phyloP scores from a whole-genome alignment of 768 basidiomycete genomes.

The Boletellus ananiceps region DNA sequence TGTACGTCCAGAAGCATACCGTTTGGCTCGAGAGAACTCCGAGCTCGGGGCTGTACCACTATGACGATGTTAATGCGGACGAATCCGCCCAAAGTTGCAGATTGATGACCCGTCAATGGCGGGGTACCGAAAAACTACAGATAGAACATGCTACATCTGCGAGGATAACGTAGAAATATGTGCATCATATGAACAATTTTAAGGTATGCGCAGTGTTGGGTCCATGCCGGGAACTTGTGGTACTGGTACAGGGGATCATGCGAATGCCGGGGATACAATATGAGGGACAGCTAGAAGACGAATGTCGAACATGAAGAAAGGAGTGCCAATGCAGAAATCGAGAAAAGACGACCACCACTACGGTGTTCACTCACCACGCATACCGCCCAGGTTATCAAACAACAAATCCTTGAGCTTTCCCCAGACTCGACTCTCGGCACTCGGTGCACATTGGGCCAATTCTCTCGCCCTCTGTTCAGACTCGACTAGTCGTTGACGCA shows the following conservation, averaged over 20 bases:
- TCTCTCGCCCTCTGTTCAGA: constrained; percentile 22
- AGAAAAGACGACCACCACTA: neutral
- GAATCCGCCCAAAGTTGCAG: neutral
- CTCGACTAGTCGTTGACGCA: constrained; percentile 22
- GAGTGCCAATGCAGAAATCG: constrained; percentile 5
- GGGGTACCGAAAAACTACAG: constrained; percentile 13
- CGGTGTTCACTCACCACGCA: constrained; percentile 19
- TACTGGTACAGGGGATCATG: constrained; percentile 23
- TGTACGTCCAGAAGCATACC: constrained; percentile 14
- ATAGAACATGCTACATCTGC: constrained; percentile 20
- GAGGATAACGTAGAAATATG: constrained; percentile 18
- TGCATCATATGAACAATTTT: constrained; percentile 15
- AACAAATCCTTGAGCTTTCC: constrained; percentile 27
- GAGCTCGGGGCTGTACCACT: constrained; percentile 15
- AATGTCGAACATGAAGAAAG: neutral
- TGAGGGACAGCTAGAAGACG: constrained; percentile 14
- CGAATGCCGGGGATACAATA: constrained; percentile 22
- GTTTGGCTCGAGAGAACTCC: constrained; percentile 2
- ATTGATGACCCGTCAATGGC: constrained; percentile 2
- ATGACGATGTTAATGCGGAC: constrained; percentile 6
- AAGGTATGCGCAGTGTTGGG: constrained; percentile 20
- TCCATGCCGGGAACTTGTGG: constrained; percentile 21
- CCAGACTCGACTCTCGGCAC: constrained; percentile 23
- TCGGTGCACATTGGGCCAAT: constrained; percentile 9
- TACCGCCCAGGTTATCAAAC: constrained; percentile 23